Percentiles rank a stretch among this genome's conserved stretches.
phyloP scores from a whole-genome alignment of 345 rosid genomes.

The Microcos paniculata region DNA sequence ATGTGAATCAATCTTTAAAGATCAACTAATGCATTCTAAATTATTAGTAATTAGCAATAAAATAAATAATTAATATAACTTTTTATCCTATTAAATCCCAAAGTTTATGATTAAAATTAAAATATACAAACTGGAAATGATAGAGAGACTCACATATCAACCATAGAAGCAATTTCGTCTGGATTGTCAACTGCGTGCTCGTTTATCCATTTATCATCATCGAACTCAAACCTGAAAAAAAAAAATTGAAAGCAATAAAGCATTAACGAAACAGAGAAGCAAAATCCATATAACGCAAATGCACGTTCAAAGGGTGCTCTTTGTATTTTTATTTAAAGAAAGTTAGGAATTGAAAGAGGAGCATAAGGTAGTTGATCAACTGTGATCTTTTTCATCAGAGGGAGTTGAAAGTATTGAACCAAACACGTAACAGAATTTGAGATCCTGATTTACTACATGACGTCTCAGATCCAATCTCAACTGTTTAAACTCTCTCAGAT shows the following conservation, averaged over 20 bases:
- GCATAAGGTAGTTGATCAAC: not conserved
- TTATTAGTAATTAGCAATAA: too few relatives aligned
- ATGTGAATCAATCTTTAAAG: not conserved
- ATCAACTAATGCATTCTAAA: not conserved
- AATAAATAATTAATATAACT: not conserved
- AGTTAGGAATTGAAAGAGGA: too few relatives aligned
- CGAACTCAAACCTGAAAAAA: conserved; percentile 45
- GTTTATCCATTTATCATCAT: conserved; percentile 38
- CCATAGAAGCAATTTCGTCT: conserved; percentile 66
- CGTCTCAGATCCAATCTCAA: not conserved
- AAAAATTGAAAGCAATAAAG: not conserved
- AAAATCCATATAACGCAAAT: not conserved
- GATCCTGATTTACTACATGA: not conserved
- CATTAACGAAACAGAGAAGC: not conserved
- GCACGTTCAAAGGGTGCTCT: not conserved
- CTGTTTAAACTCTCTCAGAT: not conserved
- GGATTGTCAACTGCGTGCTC: conserved; percentile 71
- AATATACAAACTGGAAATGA: not conserved
- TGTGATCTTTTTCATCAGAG: not conserved
- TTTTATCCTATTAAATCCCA: not conserved
- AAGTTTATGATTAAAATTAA: too few relatives aligned
- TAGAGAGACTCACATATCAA: conserved; percentile 61
- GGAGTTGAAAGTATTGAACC: not conserved
- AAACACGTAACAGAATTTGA: not conserved
- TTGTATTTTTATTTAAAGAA: not conserved